Percentiles rank a stretch among this genome's conserved stretches.
phyloP scores from a whole-genome alignment of 2,329 filamentous ascomycete genomes.

The Ophiocordyceps robertsii region DNA sequence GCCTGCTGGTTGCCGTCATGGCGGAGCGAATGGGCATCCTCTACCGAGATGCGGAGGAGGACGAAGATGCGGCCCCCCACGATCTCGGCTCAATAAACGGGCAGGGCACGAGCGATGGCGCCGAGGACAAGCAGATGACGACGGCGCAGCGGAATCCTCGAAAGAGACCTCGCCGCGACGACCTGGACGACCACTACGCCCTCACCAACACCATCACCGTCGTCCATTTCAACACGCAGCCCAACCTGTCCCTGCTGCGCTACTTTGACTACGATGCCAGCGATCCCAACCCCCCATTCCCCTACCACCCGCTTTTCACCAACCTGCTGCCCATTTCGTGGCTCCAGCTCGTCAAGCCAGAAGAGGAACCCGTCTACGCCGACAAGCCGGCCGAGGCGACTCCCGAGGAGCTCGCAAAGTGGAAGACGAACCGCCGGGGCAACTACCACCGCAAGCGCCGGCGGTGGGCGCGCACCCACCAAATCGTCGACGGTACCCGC shows the following conservation, averaged over 20 bases:
- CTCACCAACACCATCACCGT: constrained; percentile 66
- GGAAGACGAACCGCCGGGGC: constrained; percentile 73
- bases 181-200: constrained; percentile 52
- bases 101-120: background rate
- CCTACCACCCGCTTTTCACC: constrained; percentile 65
- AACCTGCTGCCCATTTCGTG: constrained; percentile 79
- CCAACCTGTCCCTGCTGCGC: constrained; percentile 74
- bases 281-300: constrained; percentile 41
- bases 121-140: background rate
- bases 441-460: constrained; percentile 82
- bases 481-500: constrained; percentile 62
- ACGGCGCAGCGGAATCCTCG: constrained; percentile 11
- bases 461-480: constrained; percentile 60
- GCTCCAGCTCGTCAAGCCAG: constrained; percentile 76
- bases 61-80: background rate
- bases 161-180: constrained; percentile 22
- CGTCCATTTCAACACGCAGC: constrained; percentile 69
- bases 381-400: constrained; percentile 47
- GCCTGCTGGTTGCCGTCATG: constrained; percentile 67
- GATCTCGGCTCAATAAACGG: background rate
- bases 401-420: constrained; percentile 47
- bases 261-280: constrained; percentile 78
- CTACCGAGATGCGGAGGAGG: constrained; percentile 27
- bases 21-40: constrained; percentile 83
- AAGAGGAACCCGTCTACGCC: constrained; percentile 59